phyloP scores from a whole-genome alignment of 2,329 filamentous ascomycete species.

The Ceratocystis papillata region DNA sequence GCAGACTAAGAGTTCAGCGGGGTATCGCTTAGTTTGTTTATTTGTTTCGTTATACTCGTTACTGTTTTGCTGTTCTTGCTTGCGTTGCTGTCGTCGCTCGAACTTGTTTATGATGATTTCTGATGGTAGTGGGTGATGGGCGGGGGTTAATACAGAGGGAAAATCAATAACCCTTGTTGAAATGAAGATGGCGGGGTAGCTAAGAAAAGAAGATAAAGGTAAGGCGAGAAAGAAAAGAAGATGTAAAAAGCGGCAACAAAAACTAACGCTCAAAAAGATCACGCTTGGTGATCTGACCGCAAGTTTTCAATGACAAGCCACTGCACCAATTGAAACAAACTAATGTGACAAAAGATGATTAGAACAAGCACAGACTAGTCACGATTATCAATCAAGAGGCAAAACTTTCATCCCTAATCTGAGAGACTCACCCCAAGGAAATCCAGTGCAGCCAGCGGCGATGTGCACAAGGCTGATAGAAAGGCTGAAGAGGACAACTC shows the following conservation, averaged over 20 bases:
- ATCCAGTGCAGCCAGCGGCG: too few relatives aligned
- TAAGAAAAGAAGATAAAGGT: not conserved
- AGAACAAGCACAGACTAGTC: not conserved
- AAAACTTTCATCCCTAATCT: not conserved
- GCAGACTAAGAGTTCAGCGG: too few relatives aligned
- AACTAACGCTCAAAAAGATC: not conserved
- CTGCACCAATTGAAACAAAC: not conserved
- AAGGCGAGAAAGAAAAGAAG: not conserved
- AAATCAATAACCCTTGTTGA: constrained; percentile 5
- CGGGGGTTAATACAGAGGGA: not conserved
- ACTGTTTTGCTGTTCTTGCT: not conserved
- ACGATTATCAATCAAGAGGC: constrained; percentile 13
- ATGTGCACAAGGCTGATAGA: too few relatives aligned
- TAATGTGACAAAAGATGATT: not conserved
- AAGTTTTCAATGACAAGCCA: not conserved
- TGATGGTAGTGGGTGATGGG: not conserved
- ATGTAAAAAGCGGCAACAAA: not conserved
- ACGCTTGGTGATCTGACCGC: constrained; percentile 7
- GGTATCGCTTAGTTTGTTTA: too few relatives aligned
- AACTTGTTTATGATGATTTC: not conserved
- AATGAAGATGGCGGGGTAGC: not conserved
- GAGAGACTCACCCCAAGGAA: too few relatives aligned
- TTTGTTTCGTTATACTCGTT: too few relatives aligned
- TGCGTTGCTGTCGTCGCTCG: not conserved
- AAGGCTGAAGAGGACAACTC: too few relatives aligned